Percentiles rank a stretch among this genome's conserved stretches.
phyloP scores from a whole-genome alignment of 257 asterid species.

The Avicennia marina region DNA sequence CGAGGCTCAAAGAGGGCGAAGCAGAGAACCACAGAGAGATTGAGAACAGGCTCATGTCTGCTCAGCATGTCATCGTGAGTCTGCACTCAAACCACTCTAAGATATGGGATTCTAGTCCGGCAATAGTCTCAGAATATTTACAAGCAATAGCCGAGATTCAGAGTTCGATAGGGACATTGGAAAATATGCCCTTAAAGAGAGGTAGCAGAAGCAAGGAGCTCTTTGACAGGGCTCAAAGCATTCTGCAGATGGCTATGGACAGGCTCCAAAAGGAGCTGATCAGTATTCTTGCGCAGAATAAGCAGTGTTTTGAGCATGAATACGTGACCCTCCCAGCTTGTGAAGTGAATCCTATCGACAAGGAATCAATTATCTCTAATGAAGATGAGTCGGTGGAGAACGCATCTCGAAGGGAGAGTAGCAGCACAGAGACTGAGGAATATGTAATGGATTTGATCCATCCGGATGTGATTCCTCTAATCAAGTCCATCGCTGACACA shows the following conservation, averaged over 20 bases:
- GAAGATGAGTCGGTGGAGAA: slow-evolving; percentile 46
- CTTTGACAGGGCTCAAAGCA: slow-evolving; percentile 30
- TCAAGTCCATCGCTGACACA: slow-evolving; percentile 43
- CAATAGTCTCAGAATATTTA: slow-evolving; percentile 28
- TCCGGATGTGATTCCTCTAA: slow-evolving; percentile 43
- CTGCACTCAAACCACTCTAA: slow-evolving; percentile 32
- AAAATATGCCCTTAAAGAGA: slow-evolving; percentile 15
- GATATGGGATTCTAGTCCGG: slow-evolving; percentile 43
- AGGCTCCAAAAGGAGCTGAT: slow-evolving; percentile 49
- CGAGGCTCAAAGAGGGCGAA: slow-evolving; percentile 21
- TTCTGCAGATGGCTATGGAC: slow-evolving; percentile 51
- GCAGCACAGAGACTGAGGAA: slow-evolving; percentile 39
- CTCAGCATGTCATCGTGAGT: slow-evolving; percentile 32
- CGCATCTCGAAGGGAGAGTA: slow-evolving; percentile 26
- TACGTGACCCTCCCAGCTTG: slow-evolving; percentile 9
- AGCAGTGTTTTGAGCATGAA: slow-evolving; percentile 33
- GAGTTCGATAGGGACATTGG: slow-evolving; percentile 21
- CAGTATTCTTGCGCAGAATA: slow-evolving; percentile 41
- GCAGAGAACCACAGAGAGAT: slow-evolving; percentile 21
- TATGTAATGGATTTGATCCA: slow-evolving; percentile 45
- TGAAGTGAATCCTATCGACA: slow-evolving; percentile 22
- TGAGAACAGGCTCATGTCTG: slow-evolving; percentile 31
- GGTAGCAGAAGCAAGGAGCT: slow-evolving; percentile 22
- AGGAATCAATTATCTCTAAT: slow-evolving; percentile 40
- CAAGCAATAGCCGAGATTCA: slow-evolving; percentile 45